Conservation (phyloP, 306 rosid genomes). For the Gastrolobium villosum region DNA sequence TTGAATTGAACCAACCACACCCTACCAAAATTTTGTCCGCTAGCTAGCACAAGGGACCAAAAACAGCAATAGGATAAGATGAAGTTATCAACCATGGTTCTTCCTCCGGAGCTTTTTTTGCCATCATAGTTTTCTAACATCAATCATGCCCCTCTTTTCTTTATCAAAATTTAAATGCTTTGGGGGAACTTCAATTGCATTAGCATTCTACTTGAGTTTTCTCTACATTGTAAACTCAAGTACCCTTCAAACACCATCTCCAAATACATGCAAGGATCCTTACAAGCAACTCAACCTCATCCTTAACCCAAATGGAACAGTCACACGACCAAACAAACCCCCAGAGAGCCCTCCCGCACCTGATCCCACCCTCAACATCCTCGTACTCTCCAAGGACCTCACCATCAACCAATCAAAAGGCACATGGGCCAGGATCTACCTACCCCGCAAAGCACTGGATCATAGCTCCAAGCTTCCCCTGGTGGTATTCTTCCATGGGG, state of each 20-base stretch:
- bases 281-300: constrained; percentile 52
- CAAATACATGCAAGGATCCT: constrained; percentile 48
- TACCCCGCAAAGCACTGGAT: constrained; percentile 51
- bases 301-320: constrained; percentile 53
- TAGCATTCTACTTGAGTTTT: constrained; percentile 13
- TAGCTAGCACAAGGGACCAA: constrained; percentile 4
- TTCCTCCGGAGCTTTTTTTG: background rate
- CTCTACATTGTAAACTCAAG: constrained; percentile 37
- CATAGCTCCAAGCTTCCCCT: constrained; percentile 52
- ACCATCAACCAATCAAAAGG: constrained; percentile 56
- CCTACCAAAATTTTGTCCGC: background rate
- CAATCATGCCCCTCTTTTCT: constrained; percentile 46
- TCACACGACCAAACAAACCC: constrained; percentile 46
- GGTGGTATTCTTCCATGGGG: constrained; percentile 58
- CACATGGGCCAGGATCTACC: constrained; percentile 60
- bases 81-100: background rate
- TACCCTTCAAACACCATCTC: constrained; percentile 18
- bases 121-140: background rate
- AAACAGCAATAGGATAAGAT: background rate
- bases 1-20: too few relatives aligned
- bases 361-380: constrained; percentile 44
- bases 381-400: constrained; percentile 60
- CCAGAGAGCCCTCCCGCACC: constrained; percentile 52
- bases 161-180: constrained; percentile 11
- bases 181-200: constrained; percentile 28